Conservation (phyloP, 2,329 filamentous ascomycete genomes). For the Sordariomycetes sp. region DNA sequence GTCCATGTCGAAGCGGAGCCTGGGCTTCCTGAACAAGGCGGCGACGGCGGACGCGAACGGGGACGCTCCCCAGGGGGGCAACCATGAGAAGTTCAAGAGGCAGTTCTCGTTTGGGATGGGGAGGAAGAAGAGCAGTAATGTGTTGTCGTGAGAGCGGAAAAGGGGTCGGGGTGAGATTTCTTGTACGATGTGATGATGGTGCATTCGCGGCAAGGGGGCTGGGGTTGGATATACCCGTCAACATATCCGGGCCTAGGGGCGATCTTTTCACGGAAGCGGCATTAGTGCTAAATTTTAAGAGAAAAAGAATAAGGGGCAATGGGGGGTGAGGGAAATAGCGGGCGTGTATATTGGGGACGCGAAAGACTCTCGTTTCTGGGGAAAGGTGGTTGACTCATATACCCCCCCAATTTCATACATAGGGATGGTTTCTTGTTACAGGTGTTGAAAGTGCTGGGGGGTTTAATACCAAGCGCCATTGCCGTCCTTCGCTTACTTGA, state of each 20-base stretch:
- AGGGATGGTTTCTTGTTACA: neutral
- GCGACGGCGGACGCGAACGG: slow-evolving; percentile 8
- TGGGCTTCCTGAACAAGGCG: slow-evolving; percentile 45
- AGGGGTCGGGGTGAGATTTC: neutral
- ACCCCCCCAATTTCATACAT: neutral
- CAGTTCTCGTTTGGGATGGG: slow-evolving; percentile 58
- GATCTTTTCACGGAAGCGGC: neutral
- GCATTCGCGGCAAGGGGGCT: neutral
- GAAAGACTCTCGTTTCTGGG: neutral
- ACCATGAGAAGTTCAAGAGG: slow-evolving; percentile 43
- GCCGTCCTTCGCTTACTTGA: neutral
- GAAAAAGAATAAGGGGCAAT: slow-evolving; percentile 1
- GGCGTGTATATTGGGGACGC: neutral
- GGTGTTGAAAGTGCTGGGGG: neutral
- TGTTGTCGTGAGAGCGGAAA: neutral
- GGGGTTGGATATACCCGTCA: neutral
- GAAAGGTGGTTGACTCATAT: neutral
- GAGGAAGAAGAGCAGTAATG: slow-evolving; percentile 55
- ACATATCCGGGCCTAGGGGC: neutral
- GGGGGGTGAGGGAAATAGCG: neutral
- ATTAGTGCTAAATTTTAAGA: neutral
- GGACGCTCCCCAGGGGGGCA: slow-evolving; percentile 20
- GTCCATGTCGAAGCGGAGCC: slow-evolving; percentile 68
- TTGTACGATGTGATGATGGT: neutral
- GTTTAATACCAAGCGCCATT: neutral